These are phyloP conservation scores for Gaeumannomyces tritici DNA, from an alignment of 2,329 filamentous ascomycete genomes.

Conservation along the genomic window DNA sequence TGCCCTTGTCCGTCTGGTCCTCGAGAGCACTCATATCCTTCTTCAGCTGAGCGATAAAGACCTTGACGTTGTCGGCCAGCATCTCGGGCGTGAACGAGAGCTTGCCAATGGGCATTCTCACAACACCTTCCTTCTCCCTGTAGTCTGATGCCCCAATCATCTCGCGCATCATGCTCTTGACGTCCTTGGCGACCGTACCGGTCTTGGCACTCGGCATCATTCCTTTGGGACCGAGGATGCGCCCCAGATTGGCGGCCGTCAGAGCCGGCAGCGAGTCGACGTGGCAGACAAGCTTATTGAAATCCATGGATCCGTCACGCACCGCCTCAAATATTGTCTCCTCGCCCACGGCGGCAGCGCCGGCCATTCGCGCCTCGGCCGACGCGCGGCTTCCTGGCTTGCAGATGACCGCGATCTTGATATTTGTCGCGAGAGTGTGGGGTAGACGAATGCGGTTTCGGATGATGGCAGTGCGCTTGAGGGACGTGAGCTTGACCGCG, in stretches of 20 bases:
- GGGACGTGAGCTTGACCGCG: constrained; percentile 70
- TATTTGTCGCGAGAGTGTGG: constrained; percentile 79
- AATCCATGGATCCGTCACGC: constrained; percentile 64
- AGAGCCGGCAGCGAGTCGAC: constrained; percentile 66
- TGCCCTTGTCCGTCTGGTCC: constrained; percentile 58
- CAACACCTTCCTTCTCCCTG: constrained; percentile 73
- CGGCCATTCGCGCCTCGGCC: constrained; percentile 63
- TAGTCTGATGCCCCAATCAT: constrained; percentile 81
- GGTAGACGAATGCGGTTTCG: constrained; percentile 83
- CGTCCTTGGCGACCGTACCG: constrained; percentile 79
- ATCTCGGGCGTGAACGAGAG: constrained; percentile 81
- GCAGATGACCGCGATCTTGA: constrained; percentile 83
- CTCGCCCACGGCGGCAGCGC: constrained; percentile 77
- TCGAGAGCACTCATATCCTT: constrained; percentile 58
- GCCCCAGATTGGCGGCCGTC: constrained; percentile 70
- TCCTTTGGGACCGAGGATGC: constrained; percentile 77
- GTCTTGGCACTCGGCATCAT: constrained; percentile 87
- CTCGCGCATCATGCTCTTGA: constrained; percentile 65
- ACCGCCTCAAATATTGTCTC: constrained; percentile 77
- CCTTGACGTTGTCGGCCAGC: constrained; percentile 74
- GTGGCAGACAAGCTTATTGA: constrained; percentile 86
- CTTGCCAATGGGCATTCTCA: constrained; percentile 86
- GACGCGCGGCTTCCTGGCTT: constrained; percentile 69
- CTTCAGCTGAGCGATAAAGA: constrained; percentile 68
- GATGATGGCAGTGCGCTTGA: constrained; percentile 77